Base-by-base conservation (phyloP, 768 basidiomycete species). In the Phaffia australis region DNA sequence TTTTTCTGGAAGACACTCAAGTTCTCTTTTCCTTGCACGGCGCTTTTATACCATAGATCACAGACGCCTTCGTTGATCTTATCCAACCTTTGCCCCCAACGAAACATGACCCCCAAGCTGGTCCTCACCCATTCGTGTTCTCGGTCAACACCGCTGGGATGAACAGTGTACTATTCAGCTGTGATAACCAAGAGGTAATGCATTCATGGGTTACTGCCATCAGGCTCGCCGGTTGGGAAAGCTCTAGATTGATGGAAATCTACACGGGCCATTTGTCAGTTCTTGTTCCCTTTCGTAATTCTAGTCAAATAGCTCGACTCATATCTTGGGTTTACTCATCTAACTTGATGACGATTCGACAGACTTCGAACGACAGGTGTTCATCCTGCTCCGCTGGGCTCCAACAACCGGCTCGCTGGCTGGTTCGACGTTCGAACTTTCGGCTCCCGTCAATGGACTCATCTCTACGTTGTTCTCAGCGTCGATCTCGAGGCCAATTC, bases 111-210 rank as follows among this genome's bases (percentile, higher is more conserved):
- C 72, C 74, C 0, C 72, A 71, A 25, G 72, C 73, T 1, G 71
- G 74, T 29, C 74, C 75, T 8, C 75, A 77, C 57, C 74, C 71
- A 14, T 73, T 89, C 73, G 87, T 97, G 61, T 81, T 97, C 65
- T 89, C 89, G 0, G 80, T 99, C 71, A 99, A 93, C 75, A 94
- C 89, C 6, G 94, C 93, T 0, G 94, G 94, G 25, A 85, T 85
- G 35, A 97, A 98, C 75, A 80, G 92, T 55, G 78, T 92, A 42
- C 77, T 94, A 3, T 94, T 97, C 78, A 87, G 90, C 11, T 93
- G 90, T 74, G 86, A 87, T 21, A 81, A 81, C 25, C 82, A 84
- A 32, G 75, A 79, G 54, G 82, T 85, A 19, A 80, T 93, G 62
- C 80, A 87, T 42, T 84, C 86, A 42, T 55, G 94, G 94, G 85